These are phyloP conservation scores for Leccinum subgranulosum DNA, from an alignment of 768 basidiomycete species.

Conservation along the genomic window DNA sequence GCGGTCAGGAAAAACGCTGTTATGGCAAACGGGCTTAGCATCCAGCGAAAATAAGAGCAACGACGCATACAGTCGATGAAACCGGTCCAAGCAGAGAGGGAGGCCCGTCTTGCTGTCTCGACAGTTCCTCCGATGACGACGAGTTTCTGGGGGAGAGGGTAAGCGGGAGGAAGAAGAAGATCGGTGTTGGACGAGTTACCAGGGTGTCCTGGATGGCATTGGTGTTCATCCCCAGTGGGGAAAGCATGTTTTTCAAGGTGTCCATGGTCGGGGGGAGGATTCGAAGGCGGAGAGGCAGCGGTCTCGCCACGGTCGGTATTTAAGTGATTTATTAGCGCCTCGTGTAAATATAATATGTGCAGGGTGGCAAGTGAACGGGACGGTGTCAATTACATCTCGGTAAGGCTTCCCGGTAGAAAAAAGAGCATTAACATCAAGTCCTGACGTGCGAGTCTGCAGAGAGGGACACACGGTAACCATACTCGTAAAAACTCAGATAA, in stretches of 20 bases:
- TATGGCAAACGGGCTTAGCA: slow-evolving; percentile 23
- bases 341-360: slow-evolving; percentile 28
- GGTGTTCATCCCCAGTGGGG: slow-evolving; percentile 65
- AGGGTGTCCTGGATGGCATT: slow-evolving; percentile 77
- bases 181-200: slow-evolving; percentile 37
- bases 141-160: slow-evolving; percentile 56
- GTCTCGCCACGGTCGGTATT: slow-evolving; percentile 35
- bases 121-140: slow-evolving; percentile 89
- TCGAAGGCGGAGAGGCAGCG: slow-evolving; percentile 27
- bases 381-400: slow-evolving; percentile 33
- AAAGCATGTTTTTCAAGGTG: slow-evolving; percentile 63
- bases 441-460: slow-evolving; percentile 17
- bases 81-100: slow-evolving; percentile 84
- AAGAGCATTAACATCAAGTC: slow-evolving; percentile 8
- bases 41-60: not conserved
- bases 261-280: slow-evolving; percentile 52
- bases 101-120: slow-evolving; percentile 78
- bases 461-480: slow-evolving; percentile 16
- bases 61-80: slow-evolving; percentile 70
- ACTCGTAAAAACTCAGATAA: slow-evolving; percentile 19
- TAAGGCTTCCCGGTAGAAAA: slow-evolving; percentile 26
- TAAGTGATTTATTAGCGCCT: slow-evolving; percentile 34
- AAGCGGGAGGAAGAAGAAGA: not conserved
- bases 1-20: slow-evolving; percentile 84
- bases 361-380: slow-evolving; percentile 27